phyloP scores from a whole-genome alignment of 176 grass and related monocot species.

The Neostapfia colusana region DNA sequence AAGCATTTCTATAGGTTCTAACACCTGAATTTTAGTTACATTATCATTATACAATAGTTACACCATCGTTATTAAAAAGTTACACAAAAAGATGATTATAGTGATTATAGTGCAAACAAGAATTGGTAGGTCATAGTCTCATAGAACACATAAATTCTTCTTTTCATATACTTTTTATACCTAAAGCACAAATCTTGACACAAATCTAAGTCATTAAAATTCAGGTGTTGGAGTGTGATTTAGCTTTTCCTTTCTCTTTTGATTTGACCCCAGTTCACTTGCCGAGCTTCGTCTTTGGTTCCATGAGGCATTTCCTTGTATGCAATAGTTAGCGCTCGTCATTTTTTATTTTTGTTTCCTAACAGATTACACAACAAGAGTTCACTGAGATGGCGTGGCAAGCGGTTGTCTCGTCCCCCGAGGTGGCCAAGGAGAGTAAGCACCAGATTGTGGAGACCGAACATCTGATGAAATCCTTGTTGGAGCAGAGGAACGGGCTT shows the following conservation, averaged over 20 bases:
- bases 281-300: neutral
- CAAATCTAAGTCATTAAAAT: too few species aligned
- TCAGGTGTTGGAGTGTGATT: too few species aligned
- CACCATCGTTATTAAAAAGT: too few species aligned
- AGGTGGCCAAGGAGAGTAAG: conserved; percentile 91
- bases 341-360: neutral
- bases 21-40: neutral
- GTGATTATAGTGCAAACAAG: too few species aligned
- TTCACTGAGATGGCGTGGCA: conserved; percentile 99
- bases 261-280: neutral
- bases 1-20: too few species aligned
- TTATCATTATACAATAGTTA: too few species aligned
- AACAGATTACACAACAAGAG: conserved; percentile 97
- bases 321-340: neutral
- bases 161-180: too few species aligned
- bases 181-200: too few species aligned
- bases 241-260: neutral
- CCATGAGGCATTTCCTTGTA: neutral
- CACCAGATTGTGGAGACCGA: conserved; percentile 98
- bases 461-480: conserved; percentile 89
- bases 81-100: too few species aligned
- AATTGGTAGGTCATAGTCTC: too few species aligned
- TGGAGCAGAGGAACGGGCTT: conserved; percentile 97
- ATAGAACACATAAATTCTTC: too few species aligned
- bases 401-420: conserved; percentile 75